phyloP scores from a whole-genome alignment of 257 asterid species.

The Leonotis leonurus region DNA sequence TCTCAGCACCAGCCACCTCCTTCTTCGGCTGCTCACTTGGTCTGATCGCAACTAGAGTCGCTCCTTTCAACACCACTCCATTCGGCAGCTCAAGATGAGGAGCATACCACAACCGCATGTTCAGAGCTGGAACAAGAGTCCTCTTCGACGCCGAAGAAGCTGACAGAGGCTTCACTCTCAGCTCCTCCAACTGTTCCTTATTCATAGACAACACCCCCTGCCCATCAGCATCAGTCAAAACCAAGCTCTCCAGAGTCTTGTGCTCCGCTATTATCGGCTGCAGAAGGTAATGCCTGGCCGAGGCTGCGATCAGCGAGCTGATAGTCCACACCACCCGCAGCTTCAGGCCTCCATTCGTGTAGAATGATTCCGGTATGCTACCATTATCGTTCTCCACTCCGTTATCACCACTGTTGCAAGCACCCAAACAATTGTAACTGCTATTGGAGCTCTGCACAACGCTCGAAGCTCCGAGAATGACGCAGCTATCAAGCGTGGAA shows the following conservation, averaged over 20 bases:
- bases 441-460: conserved; percentile 21
- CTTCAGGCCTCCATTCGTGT: conserved; percentile 66
- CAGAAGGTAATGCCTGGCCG: conserved; percentile 66
- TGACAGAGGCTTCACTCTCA: conserved; percentile 65
- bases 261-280: conserved; percentile 71
- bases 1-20: conserved; percentile 42
- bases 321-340: conserved; percentile 74
- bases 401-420: conserved; percentile 3
- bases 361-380: conserved; percentile 61
- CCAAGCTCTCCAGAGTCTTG: conserved; percentile 49
- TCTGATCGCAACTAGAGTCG: conserved; percentile 67
- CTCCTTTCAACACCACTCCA: conserved; percentile 62
- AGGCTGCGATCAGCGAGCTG: conserved; percentile 70
- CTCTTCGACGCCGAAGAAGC: conserved; percentile 68
- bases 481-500: conserved; percentile 65
- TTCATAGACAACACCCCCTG: conserved; percentile 68
- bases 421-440: neutral
- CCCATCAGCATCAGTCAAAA: conserved; percentile 57
- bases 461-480: conserved; percentile 70
- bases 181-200: conserved; percentile 61
- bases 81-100: conserved; percentile 53
- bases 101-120: conserved; percentile 66
- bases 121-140: conserved; percentile 58
- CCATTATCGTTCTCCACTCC: conserved; percentile 45
- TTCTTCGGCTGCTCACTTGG: conserved; percentile 62